A percentile compares a stretch with the other conserved stretches of the same genome.
Conservation (phyloP, 345 rosid species). For the Hibiscus trionum region DNA sequence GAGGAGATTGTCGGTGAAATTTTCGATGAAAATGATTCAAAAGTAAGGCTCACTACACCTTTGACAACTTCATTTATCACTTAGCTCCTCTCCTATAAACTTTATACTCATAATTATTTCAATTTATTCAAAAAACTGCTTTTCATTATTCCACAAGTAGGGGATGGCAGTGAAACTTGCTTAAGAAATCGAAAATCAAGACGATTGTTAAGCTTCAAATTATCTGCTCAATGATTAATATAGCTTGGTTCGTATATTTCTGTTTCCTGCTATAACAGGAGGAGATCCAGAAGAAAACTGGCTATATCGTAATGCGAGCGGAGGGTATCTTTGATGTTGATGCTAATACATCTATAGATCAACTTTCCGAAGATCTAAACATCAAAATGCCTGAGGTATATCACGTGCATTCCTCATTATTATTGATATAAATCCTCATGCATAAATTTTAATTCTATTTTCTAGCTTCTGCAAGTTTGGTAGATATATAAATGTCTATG, state of each 20-base stretch:
- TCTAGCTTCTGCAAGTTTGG: not conserved
- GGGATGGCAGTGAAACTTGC: not conserved
- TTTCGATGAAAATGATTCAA: constrained; percentile 96
- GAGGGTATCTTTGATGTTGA: constrained; percentile 93
- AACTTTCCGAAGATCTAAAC: constrained; percentile 82
- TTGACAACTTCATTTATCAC: not conserved
- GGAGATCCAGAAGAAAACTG: constrained; percentile 98
- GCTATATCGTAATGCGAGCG: constrained; percentile 93
- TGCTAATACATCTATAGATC: constrained; percentile 97
- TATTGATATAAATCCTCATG: not conserved
- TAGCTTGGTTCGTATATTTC: not conserved
- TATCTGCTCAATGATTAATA: not conserved
- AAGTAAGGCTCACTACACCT: constrained; percentile 34
- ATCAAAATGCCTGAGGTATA: constrained; percentile 96
- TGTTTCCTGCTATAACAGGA: constrained; percentile 42
- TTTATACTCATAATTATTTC: not conserved
- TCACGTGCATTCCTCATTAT: constrained; percentile 1
- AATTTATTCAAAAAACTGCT: not conserved
- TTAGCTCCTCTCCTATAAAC: not conserved
- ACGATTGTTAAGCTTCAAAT: not conserved
- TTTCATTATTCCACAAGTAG: not conserved
- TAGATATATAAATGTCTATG: not conserved
- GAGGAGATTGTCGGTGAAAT: constrained; percentile 99
- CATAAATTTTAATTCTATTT: not conserved
- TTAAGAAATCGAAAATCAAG: not conserved